Evolutionary conservation across 352 stramenopile genomes (phyloP).

Genomic region (Phytophthora pluvialis): DNA sequence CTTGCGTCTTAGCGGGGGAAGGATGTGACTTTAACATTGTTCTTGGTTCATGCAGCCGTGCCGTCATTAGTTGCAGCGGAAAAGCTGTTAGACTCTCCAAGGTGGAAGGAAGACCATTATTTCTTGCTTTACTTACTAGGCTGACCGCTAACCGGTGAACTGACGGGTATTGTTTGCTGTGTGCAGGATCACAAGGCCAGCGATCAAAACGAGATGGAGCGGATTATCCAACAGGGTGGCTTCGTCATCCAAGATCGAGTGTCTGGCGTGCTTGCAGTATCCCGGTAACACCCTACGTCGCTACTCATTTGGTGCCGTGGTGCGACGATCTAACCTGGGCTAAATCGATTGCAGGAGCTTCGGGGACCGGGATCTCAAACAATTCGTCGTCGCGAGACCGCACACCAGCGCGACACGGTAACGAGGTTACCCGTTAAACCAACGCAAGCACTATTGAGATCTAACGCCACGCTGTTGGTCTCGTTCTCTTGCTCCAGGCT

Average conservation of each 20-base stretch:
- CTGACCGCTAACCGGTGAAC: background rate
- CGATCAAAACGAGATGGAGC: slow-evolving; percentile 56
- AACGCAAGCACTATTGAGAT: background rate
- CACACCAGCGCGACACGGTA: slow-evolving; percentile 55
- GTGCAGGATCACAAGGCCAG: slow-evolving; percentile 76
- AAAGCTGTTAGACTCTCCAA: slow-evolving; percentile 62
- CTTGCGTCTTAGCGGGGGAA: background rate
- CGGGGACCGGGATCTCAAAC: slow-evolving; percentile 76
- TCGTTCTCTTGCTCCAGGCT: slow-evolving; percentile 39
- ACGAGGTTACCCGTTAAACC: background rate
- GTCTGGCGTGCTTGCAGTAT: slow-evolving; percentile 73
- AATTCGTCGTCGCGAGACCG: slow-evolving; percentile 66
- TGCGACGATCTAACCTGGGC: slow-evolving; percentile 7
- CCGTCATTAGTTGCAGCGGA: slow-evolving; percentile 65
- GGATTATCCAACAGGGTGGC: slow-evolving; percentile 62
- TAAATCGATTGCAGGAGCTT: slow-evolving; percentile 62
- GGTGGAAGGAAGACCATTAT: slow-evolving; percentile 21
- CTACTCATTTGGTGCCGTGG: background rate
- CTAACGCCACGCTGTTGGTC: background rate
- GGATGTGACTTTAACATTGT: background rate
- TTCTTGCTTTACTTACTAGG: background rate
- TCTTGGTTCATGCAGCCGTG: slow-evolving; percentile 49
- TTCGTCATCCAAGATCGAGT: slow-evolving; percentile 80
- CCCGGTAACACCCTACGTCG: slow-evolving; percentile 46
- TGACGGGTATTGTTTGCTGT: background rate